These are phyloP conservation scores for Paecilomyces dactylethromorphus DNA, from an alignment of 2,329 filamentous ascomycete genomes.

Conservation along the genomic window DNA sequence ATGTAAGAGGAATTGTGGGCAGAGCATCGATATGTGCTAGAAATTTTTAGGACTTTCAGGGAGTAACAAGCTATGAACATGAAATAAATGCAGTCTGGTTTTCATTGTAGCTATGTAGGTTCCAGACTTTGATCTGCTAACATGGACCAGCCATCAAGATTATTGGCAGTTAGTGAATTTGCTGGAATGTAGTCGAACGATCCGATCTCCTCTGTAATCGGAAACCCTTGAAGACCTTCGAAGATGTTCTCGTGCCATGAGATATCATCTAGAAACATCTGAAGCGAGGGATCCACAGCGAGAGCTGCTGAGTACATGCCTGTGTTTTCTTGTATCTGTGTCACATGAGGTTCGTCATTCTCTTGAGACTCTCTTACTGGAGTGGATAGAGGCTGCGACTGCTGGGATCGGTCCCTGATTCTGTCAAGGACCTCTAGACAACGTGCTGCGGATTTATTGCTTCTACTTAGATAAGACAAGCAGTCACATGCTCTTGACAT, in stretches of 20 bases:
- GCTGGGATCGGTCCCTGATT: neutral
- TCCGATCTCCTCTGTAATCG: neutral
- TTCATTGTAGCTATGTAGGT: no score
- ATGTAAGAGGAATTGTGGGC: no score
- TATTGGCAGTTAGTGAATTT: neutral
- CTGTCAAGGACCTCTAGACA: neutral
- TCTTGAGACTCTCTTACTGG: neutral
- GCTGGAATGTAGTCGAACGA: neutral
- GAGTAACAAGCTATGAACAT: no score
- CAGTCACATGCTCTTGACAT: neutral
- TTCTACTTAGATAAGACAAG: neutral
- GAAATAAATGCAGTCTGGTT: no score
- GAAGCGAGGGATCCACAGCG: neutral
- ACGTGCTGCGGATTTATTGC: neutral
- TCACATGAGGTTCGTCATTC: neutral
- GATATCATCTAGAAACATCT: neutral
- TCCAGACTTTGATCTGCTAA: no score
- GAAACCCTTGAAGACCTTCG: neutral
- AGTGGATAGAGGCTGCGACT: neutral
- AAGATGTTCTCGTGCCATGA: neutral
- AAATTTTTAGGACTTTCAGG: no score
- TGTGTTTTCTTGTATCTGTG: neutral
- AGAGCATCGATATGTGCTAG: no score
- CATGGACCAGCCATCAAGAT: no score
- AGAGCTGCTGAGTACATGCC: neutral